These are phyloP conservation scores for Auriculariales sp. DNA, from an alignment of 768 basidiomycete species.

Conservation along the genomic window DNA sequence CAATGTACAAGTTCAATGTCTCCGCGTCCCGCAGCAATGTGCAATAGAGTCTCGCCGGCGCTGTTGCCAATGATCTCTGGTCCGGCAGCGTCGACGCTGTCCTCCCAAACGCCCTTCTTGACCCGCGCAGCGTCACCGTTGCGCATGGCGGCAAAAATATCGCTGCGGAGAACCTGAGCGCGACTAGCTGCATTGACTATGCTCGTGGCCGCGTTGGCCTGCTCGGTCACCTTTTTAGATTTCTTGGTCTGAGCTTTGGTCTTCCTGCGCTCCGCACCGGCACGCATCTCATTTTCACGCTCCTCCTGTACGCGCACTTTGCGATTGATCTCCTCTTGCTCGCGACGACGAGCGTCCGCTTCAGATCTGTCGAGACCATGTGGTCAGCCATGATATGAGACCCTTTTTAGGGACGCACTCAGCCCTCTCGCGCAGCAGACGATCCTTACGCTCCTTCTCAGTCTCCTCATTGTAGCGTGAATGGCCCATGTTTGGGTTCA, in stretches of 20 bases:
- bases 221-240: constrained; percentile 32
- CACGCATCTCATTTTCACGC: constrained; percentile 39
- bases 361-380: constrained; percentile 45
- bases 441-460: constrained; percentile 36
- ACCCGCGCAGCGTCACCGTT: constrained; percentile 35
- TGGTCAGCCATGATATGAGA: too few relatives aligned
- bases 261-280: constrained; percentile 44
- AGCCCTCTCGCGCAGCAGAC: constrained; percentile 30
- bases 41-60: constrained; percentile 42
- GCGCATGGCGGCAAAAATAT: constrained; percentile 52
- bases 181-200: constrained; percentile 25
- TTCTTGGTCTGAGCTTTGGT: constrained; percentile 37
- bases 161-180: constrained; percentile 42
- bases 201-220: constrained; percentile 34
- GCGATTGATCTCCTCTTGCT: constrained; percentile 31
- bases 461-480: constrained; percentile 21
- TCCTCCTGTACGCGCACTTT: constrained; percentile 27
- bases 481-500: constrained; percentile 1
- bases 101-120: constrained; percentile 54
- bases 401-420: too few relatives aligned
- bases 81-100: constrained; percentile 56
- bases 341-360: constrained; percentile 37
- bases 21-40: constrained; percentile 45
- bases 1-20: constrained; percentile 47
- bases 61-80: constrained; percentile 29